These are phyloP conservation scores for Macrocybe gigantea DNA, from an alignment of 768 basidiomycete species.

Conservation along the genomic window DNA sequence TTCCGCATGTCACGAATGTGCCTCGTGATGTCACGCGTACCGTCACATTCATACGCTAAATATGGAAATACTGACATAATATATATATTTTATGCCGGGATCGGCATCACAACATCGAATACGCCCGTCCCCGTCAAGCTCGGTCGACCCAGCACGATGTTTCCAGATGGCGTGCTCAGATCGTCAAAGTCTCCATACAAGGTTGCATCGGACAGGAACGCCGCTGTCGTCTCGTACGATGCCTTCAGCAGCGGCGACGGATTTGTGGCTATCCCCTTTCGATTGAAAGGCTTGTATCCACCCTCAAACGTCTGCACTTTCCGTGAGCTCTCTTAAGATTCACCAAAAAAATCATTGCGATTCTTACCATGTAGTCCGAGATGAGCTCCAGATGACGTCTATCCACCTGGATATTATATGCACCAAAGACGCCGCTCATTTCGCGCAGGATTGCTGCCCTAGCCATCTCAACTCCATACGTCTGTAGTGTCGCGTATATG, in stretches of 20 bases:
- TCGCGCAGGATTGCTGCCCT: constrained; percentile 86
- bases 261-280: constrained; percentile 88
- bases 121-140: constrained; percentile 90
- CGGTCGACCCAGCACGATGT: constrained; percentile 86
- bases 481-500: constrained; percentile 83
- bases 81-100: constrained; percentile 13
- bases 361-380: constrained; percentile 97
- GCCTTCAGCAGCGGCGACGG: constrained; percentile 97
- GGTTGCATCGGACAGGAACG: constrained; percentile 92
- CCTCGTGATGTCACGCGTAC: constrained; percentile 13
- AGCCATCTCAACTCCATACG: constrained; percentile 97
- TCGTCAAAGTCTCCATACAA: constrained; percentile 95
- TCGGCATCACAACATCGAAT: constrained; percentile 79
- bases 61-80: constrained; percentile 5
- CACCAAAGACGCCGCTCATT: constrained; percentile 87
- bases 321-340: neutral
- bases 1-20: constrained; percentile 3
- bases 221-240: constrained; percentile 93
- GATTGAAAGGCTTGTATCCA: constrained; percentile 97
- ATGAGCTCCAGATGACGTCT: constrained; percentile 92
- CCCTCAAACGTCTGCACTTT: constrained; percentile 88
- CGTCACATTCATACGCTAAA: constrained; percentile 9
- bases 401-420: constrained; percentile 95
- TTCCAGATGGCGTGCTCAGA: constrained; percentile 83
- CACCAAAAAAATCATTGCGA: neutral